Conservation (phyloP, 805 yeast genomes). For the Saccharomycopsis guyanensis region DNA sequence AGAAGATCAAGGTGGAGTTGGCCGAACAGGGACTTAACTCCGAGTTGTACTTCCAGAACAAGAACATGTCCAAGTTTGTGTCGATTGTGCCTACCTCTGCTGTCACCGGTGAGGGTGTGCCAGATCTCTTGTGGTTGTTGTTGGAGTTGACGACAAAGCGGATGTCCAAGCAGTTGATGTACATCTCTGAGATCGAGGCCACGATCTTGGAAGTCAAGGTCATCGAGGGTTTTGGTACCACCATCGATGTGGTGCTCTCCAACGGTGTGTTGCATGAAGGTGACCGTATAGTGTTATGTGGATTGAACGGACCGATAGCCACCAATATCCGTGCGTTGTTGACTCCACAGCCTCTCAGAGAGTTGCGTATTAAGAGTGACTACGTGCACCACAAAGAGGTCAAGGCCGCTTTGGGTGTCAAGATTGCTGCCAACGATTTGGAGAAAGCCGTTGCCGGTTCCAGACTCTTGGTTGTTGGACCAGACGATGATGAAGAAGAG, state of each 20-base stretch:
- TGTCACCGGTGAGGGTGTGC: constrained; percentile 99
- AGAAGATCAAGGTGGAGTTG: constrained; percentile 78
- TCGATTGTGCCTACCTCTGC: constrained; percentile 98
- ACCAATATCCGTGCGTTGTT: constrained; percentile 91
- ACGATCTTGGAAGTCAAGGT: constrained; percentile 96
- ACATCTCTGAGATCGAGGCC: constrained; percentile 88
- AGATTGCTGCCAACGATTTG: constrained; percentile 91
- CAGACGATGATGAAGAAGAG: constrained; percentile 96
- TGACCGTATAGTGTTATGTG: constrained; percentile 92
- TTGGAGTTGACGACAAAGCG: constrained; percentile 95
- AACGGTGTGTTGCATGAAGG: constrained; percentile 94
- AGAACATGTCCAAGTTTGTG: constrained; percentile 86
- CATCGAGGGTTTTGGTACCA: constrained; percentile 96
- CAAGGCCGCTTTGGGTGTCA: constrained; percentile 99
- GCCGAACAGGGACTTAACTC: constrained; percentile 99
- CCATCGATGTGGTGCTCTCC: constrained; percentile 95
- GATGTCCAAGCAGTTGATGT: constrained; percentile 98
- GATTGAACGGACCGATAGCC: constrained; percentile 96
- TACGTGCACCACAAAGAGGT: constrained; percentile 96
- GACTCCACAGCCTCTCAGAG: constrained; percentile 97
- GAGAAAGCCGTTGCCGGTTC: constrained; percentile 99
- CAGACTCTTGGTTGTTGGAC: constrained; percentile 87
- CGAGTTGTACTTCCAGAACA: constrained; percentile 92
- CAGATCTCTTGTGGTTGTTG: constrained; percentile 92
- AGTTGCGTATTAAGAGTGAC: constrained; percentile 92